Evolutionary conservation across 176 grass and related monocot genomes (phyloP).

Genomic region (Raddia guianensis): DNA sequence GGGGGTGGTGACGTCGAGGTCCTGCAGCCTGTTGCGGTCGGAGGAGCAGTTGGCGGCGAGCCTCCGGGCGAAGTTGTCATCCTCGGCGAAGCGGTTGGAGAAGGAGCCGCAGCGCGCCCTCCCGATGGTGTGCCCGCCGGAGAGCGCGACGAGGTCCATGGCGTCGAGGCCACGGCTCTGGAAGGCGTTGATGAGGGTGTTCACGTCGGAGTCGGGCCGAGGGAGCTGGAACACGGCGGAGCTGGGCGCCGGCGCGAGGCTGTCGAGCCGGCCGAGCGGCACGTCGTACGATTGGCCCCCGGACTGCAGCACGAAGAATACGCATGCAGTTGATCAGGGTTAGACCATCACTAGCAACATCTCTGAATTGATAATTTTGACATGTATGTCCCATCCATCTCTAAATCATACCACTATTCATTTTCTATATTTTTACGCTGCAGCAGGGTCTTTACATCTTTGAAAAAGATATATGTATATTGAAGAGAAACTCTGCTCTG

Average conservation of each 20-base stretch:
- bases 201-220: background rate
- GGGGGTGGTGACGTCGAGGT: constrained; percentile 23
- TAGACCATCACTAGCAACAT: too few relatives aligned
- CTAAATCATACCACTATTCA: too few relatives aligned
- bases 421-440: too few relatives aligned
- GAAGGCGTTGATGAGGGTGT: constrained; percentile 15
- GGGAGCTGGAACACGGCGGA: constrained; percentile 33
- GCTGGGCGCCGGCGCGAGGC: background rate
- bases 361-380: too few relatives aligned
- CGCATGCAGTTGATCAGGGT: background rate
- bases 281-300: constrained; percentile 26
- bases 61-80: background rate
- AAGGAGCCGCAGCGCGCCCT: constrained; percentile 28
- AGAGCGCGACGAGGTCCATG: constrained; percentile 38
- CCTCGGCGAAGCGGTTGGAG: constrained; percentile 10
- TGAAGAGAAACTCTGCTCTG: too few relatives aligned
- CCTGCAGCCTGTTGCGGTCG: background rate
- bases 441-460: too few relatives aligned
- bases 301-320: background rate
- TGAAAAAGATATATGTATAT: too few relatives aligned
- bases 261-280: constrained; percentile 39
- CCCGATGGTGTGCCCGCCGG: constrained; percentile 45
- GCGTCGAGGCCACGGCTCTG: background rate
- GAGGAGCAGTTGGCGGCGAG: constrained; percentile 30
- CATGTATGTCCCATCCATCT: too few relatives aligned